Evolutionary conservation across 2,329 filamentous ascomycete genomes (phyloP).

Genomic region (Arthrinium puccinioides): DNA sequence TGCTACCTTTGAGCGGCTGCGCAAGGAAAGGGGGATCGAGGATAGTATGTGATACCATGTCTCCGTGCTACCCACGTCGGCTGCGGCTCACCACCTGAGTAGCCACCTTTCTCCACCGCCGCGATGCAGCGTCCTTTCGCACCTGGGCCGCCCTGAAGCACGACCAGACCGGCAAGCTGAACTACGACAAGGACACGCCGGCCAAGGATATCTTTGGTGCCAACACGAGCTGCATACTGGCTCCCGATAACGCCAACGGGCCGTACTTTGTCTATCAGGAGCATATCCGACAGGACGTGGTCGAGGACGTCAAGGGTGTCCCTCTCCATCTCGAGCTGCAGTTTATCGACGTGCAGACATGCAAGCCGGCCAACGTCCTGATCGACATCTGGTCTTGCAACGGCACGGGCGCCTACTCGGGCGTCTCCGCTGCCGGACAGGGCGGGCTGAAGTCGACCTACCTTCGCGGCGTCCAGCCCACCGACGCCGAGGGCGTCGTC

Average conservation of each 20-base stretch:
- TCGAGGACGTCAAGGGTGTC: slow-evolving; percentile 30
- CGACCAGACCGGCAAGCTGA: slow-evolving; percentile 25
- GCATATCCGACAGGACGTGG: slow-evolving; percentile 30
- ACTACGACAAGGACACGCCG: slow-evolving; percentile 22
- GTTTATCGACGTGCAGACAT: slow-evolving; percentile 38
- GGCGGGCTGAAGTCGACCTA: slow-evolving; percentile 33
- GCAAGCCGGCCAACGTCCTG: slow-evolving; percentile 27
- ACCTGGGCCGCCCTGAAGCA: slow-evolving; percentile 29
- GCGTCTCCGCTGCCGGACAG: slow-evolving; percentile 19
- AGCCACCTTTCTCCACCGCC: slow-evolving; percentile 19
- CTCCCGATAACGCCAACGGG: slow-evolving; percentile 33
- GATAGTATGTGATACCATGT: slow-evolving; percentile 13
- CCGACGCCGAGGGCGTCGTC: slow-evolving; percentile 38
- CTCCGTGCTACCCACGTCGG: no score
- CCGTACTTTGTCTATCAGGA: slow-evolving; percentile 38
- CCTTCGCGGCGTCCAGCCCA: slow-evolving; percentile 39
- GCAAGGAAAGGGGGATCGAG: slow-evolving; percentile 21
- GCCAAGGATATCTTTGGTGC: slow-evolving; percentile 27
- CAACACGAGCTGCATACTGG: slow-evolving; percentile 34
- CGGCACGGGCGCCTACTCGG: slow-evolving; percentile 35
- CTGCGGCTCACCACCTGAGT: not conserved
- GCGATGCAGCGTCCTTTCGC: slow-evolving; percentile 26
- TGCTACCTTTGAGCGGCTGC: slow-evolving; percentile 28
- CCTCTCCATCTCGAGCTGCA: slow-evolving; percentile 35
- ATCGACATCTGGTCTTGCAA: slow-evolving; percentile 41